Percentiles rank a stretch among this genome's conserved stretches.
Conservation (phyloP, 768 basidiomycete species). For the Rhodotorula kratochvilovae region DNA sequence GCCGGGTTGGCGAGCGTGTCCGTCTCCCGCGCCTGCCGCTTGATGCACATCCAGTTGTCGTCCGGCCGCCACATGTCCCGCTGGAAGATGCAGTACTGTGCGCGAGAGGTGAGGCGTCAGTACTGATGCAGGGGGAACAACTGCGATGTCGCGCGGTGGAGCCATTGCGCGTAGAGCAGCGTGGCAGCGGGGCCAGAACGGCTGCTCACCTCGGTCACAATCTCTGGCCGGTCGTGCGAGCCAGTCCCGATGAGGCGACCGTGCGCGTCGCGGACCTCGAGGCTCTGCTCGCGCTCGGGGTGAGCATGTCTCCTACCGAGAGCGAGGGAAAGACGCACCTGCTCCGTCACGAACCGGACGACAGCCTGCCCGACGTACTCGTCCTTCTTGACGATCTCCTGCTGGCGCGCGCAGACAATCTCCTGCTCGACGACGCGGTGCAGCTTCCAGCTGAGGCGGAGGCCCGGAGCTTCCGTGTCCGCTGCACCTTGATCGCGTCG, state of each 20-base stretch:
- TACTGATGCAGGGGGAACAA: too few relatives aligned
- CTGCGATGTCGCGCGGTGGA: too few relatives aligned
- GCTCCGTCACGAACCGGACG: conserved; percentile 29
- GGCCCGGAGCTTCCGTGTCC: conserved; percentile 20
- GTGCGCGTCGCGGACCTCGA: conserved; percentile 25
- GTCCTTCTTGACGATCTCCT: conserved; percentile 35
- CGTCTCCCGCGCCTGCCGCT: conserved; percentile 30
- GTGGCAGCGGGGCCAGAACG: too few relatives aligned
- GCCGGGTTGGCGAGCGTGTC: conserved; percentile 33
- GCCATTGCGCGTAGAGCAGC: too few relatives aligned
- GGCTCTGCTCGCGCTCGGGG: conserved; percentile 8
- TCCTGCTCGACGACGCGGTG: conserved; percentile 26
- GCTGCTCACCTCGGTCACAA: conserved; percentile 27
- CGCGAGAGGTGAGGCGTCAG: too few relatives aligned
- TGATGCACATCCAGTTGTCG: conserved; percentile 34
- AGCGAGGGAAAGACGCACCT: conserved; percentile 12
- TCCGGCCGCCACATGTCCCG: conserved; percentile 39
- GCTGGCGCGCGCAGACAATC: conserved; percentile 30
- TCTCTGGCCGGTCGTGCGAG: conserved; percentile 21
- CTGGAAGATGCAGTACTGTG: conserved; percentile 35
- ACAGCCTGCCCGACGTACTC: conserved; percentile 32
- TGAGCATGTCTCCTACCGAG: background rate
- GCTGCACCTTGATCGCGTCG: conserved; percentile 33
- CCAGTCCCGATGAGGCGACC: conserved; percentile 20
- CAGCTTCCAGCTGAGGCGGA: conserved; percentile 36